Evolutionary conservation across 768 basidiomycete species (phyloP).

Genomic region (Lanmaoa pseudosensibilis): DNA sequence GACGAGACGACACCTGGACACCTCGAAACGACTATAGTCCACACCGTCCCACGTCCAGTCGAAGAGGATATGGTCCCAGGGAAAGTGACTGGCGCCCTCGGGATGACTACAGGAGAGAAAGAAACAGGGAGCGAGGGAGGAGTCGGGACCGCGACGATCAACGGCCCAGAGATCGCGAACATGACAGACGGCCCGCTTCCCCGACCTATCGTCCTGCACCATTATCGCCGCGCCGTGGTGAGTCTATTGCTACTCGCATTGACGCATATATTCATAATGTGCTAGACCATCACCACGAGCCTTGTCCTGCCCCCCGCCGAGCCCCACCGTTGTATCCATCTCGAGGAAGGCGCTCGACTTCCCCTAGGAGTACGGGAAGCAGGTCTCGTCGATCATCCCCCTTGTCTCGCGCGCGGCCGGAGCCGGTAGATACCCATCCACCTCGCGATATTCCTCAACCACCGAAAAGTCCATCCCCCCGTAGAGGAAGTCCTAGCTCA

Average conservation of each 20-base stretch:
- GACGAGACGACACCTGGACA: constrained; percentile 20
- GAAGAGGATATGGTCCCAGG: constrained; percentile 17
- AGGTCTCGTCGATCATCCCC: constrained; percentile 26
- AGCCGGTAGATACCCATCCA: constrained; percentile 8
- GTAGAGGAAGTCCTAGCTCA: constrained; percentile 16
- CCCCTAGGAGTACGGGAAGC: constrained; percentile 21
- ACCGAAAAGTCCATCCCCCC: constrained; percentile 16
- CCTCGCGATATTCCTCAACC: constrained; percentile 13
- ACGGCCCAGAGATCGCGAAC: constrained; percentile 20
- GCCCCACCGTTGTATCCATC: constrained; percentile 10
- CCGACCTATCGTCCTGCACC: constrained; percentile 22
- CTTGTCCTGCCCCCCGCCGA: constrained; percentile 15
- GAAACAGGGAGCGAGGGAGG: constrained; percentile 22
- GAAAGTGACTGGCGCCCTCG: constrained; percentile 21
- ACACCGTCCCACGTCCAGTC: constrained; percentile 8
- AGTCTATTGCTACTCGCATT: background rate
- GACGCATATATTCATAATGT: background rate
- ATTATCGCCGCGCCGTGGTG: constrained; percentile 29
- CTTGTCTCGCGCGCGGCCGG: constrained; percentile 11
- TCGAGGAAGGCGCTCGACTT: constrained; percentile 25
- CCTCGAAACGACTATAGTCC: constrained; percentile 19
- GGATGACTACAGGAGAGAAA: constrained; percentile 25
- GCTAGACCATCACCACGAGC: constrained; percentile 18
- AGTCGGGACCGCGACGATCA: constrained; percentile 25
- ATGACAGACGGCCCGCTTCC: constrained; percentile 20